A percentile compares a stretch with the other conserved stretches of the same genome.
Evolutionary conservation across 768 basidiomycete species (phyloP).

Genomic region (Amanita inopinata): DNA sequence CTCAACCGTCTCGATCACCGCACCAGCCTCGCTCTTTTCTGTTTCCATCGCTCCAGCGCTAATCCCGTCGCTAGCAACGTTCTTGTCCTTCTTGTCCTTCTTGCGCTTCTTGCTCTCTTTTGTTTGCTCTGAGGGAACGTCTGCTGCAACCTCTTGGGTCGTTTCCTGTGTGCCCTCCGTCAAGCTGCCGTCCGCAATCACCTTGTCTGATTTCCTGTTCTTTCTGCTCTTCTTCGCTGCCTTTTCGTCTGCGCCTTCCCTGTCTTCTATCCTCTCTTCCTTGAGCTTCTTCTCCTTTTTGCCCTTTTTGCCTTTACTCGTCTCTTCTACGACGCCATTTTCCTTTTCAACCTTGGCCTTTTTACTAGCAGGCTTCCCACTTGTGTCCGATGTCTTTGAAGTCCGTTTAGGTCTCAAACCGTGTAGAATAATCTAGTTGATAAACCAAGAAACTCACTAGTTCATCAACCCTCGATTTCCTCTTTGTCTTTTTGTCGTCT

Average conservation of each 20-base stretch:
- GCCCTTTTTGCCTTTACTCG: slow-evolving; percentile 14
- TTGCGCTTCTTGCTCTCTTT: slow-evolving; percentile 18
- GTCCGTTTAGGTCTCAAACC: no score
- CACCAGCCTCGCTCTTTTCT: slow-evolving; percentile 9
- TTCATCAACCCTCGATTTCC: slow-evolving; percentile 12
- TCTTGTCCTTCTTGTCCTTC: slow-evolving; percentile 13
- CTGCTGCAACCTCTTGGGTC: slow-evolving; percentile 23
- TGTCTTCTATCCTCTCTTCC: slow-evolving; percentile 11
- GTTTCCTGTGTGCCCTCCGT: slow-evolving; percentile 19
- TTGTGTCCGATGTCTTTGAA: slow-evolving; percentile 1
- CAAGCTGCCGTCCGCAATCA: slow-evolving; percentile 13
- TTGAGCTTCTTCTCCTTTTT: slow-evolving; percentile 13
- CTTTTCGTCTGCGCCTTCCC: slow-evolving; percentile 12
- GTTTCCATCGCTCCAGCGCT: background rate
- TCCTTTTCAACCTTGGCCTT: slow-evolving; percentile 15
- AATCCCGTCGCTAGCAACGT: background rate
- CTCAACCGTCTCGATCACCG: slow-evolving; percentile 14
- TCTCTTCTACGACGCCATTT: slow-evolving; percentile 5
- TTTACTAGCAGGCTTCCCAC: slow-evolving; percentile 8
- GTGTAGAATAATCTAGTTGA: background rate
- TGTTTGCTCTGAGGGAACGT: slow-evolving; percentile 23
- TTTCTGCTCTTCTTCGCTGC: slow-evolving; percentile 11
- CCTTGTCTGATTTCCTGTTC: slow-evolving; percentile 14
- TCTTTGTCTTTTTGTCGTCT: slow-evolving; percentile 15
- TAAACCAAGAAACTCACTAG: background rate